These are phyloP conservation scores for Cystofilobasidium capitatum DNA, from an alignment of 768 basidiomycete genomes.

Conservation along the genomic window DNA sequence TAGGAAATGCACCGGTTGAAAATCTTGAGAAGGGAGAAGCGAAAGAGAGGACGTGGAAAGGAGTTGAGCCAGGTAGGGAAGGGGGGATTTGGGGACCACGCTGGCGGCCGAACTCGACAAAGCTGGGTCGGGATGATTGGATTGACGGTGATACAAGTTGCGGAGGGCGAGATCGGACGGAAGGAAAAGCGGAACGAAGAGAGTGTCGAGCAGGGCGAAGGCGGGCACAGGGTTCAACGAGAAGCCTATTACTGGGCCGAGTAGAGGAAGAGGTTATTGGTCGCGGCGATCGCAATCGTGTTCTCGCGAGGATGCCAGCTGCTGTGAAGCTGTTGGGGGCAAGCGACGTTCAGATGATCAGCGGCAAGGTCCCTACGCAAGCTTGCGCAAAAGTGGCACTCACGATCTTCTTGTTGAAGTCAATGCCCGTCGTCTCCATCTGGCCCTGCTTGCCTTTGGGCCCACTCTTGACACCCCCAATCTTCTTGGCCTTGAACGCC, in stretches of 20 bases:
- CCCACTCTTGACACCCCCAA: constrained; percentile 57
- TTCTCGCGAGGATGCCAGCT: constrained; percentile 95
- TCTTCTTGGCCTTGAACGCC: constrained; percentile 99
- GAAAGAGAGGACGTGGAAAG: neutral
- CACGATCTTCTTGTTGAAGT: constrained; percentile 96
- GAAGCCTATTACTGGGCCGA: no score
- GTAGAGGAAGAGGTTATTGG: constrained; percentile 79
- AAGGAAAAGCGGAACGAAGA: neutral
- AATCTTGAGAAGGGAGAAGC: neutral
- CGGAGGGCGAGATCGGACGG: no score
- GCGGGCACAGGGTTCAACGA: neutral
- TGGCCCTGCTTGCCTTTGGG: constrained; percentile 55
- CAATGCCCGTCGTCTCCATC: constrained; percentile 61
- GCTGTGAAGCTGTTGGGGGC: constrained; percentile 33
- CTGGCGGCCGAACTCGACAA: no score
- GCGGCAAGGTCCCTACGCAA: neutral
- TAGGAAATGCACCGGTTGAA: no score
- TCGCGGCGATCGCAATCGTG: constrained; percentile 95
- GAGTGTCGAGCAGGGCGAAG: no score
- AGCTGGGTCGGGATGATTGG: no score
- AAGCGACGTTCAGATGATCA: neutral
- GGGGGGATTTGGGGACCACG: no score
- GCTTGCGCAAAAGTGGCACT: constrained; percentile 43
- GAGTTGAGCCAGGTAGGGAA: neutral
- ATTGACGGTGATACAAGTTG: no score